phyloP scores from a whole-genome alignment of 352 stramenopile species.

The Halophytophthora batemanensis region DNA sequence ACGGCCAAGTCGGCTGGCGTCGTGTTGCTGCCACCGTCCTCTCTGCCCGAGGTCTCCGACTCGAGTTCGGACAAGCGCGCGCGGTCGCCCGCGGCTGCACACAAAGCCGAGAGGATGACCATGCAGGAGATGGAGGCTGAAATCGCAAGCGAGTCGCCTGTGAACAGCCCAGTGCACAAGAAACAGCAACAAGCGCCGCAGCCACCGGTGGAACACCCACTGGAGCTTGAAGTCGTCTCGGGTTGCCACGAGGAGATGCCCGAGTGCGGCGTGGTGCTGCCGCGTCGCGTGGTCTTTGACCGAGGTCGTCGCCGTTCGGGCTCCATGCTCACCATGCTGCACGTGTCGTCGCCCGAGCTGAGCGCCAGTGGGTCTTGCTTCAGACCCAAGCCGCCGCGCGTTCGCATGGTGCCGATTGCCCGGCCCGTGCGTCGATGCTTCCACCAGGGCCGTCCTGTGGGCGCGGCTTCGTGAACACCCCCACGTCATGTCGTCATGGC shows the following conservation, averaged over 20 bases:
- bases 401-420: slow-evolving; percentile 28
- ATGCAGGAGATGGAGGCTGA: slow-evolving; percentile 7
- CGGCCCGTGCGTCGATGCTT: slow-evolving; percentile 42
- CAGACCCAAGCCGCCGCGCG: slow-evolving; percentile 13
- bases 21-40: no score
- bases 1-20: no score
- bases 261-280: slow-evolving; percentile 23
- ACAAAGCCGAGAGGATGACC: slow-evolving; percentile 22
- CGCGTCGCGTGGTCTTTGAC: slow-evolving; percentile 41
- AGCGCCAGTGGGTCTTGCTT: slow-evolving; percentile 6
- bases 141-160: neutral
- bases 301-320: slow-evolving; percentile 32
- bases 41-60: slow-evolving; percentile 2
- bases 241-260: slow-evolving; percentile 5
- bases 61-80: slow-evolving; percentile 13
- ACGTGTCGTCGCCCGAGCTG: slow-evolving; percentile 27
- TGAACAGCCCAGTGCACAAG: slow-evolving; percentile 11
- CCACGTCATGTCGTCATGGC: neutral
- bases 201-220: slow-evolving; percentile 13
- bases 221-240: slow-evolving; percentile 10
- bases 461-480: slow-evolving; percentile 14
- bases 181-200: slow-evolving; percentile 7
- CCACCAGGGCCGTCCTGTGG: slow-evolving; percentile 26
- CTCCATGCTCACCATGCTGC: slow-evolving; percentile 23
- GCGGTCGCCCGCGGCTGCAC: slow-evolving; percentile 13